Base-by-base conservation (phyloP, 805 yeast species). In the Metschnikowia arizonensis region DNA sequence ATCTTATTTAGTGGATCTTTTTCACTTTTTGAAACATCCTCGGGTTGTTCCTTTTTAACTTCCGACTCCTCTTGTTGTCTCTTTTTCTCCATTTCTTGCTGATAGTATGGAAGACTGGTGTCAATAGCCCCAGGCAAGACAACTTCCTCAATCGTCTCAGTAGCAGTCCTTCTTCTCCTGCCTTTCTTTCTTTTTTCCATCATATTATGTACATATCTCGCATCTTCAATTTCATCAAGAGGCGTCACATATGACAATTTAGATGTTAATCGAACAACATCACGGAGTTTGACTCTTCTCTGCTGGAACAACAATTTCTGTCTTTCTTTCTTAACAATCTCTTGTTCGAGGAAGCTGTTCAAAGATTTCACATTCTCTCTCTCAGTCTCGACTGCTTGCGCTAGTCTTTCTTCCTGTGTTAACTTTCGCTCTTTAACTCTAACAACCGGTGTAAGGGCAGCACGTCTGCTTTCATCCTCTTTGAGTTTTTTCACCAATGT, bases 351-450 rank as follows among this genome's bases (percentile, higher is more conserved):
- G 59, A 86, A 93, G 56, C 77, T 73, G 50, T 85, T 81, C 52
- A 93, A 69, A 2, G 97, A 85, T 23, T 79, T 69, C 2, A 81
- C 68, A 62, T 93, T 93, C 35, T 77, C 75, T 59, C 77, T 74
- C 64, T 93, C 99, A 0, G 97, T 93, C 54, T 83, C 85, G 37
- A 82, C 69, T 1, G 99, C 98, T 61, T 88, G 93, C n/a, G 76
- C 83, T 36, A 85, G 63, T 33, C 83, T 69, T 58, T 85, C 88
- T 47, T 79, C 88, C 54, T 85, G 85, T 0, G 93, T 84, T 57
- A 81, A 66, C 66, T 80, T 80, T 14, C 63, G 62, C 40, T 72
- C 67, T 47, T 73, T 64, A 7, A 64, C 60, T 24, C 69, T 61
- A 1, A 65, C 62, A 4, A 73, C 68, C 0, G 76, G 80, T 37